Base-by-base conservation (phyloP, 2,329 filamentous ascomycete species). In the Cercospora zeina region DNA sequence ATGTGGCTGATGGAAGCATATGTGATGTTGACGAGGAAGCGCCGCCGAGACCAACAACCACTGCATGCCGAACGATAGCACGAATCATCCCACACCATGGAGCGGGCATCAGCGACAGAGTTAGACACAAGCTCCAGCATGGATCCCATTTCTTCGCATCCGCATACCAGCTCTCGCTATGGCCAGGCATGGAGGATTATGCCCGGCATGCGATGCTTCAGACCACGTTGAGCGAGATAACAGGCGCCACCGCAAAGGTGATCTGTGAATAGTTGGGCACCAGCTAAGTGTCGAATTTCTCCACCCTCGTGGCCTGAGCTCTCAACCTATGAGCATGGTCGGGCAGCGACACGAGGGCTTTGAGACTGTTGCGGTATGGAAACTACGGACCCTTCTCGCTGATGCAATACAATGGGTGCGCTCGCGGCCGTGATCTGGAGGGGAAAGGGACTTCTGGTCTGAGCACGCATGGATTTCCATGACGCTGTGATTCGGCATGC, bases 1-100 rank as follows among this genome's bases (percentile, higher is more conserved):
- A 57, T 57, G 54, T 57, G 37, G 54, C 54, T 57, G 37, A 57
- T 42, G 21, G 54, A 57, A 45, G 54, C n/a, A 36, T 45, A 24
- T 16, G n/a, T 21, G 19, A 34, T 33, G 11, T 30, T 14, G 5
- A 19, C 49, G 49, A 34, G 27, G 31, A 31, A 31, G 27, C 10
- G n/a, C 16, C 30, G 31, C 31, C 49, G 49, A 53, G 49, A 11
- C 16, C 19, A 33, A 53, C 49, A 34, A 53, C 49, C 31, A 31
- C 19, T n/a, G 27, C n/a, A 33, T 14, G 30, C 11, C 30, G 16
- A 19, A 19, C 27, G 4, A 11, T 34, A 14, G 31, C 49, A 16
- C 31, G 9, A 14, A 33, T 34, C 9, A 2, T 6, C n/a, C n/a
- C 31, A 19, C 33, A 11, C 10, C 49, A 2, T 34, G 10, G 2